Percentiles rank a stretch among this genome's conserved stretches.
Conservation (phyloP, 2,329 filamentous ascomycete genomes). For the Lasiodiplodia citricola region DNA sequence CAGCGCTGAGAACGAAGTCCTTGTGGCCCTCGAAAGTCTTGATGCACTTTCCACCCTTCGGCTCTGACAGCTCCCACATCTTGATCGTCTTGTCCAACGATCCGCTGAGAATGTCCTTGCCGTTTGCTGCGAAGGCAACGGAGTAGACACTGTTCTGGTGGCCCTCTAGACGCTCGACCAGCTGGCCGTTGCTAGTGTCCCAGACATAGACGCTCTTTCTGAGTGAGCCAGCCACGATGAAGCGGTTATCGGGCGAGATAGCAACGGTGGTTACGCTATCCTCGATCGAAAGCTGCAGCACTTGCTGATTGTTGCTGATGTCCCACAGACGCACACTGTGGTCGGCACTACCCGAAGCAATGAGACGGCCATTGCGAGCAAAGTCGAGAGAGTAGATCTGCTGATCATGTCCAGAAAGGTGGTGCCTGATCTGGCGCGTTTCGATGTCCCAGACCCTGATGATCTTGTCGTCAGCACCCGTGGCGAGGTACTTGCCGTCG, state of each 20-base stretch:
- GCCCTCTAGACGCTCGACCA: slow-evolving; percentile 75
- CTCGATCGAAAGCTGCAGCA: slow-evolving; percentile 87
- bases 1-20: slow-evolving; percentile 97
- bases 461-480: slow-evolving; percentile 95
- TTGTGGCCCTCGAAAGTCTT: slow-evolving; percentile 98
- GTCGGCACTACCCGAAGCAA: slow-evolving; percentile 94
- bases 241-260: slow-evolving; percentile 93
- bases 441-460: slow-evolving; percentile 98
- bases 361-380: slow-evolving; percentile 88
- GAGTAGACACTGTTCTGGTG: slow-evolving; percentile 98
- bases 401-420: slow-evolving; percentile 96
- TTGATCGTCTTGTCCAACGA: slow-evolving; percentile 98
- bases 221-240: slow-evolving; percentile 90
- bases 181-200: slow-evolving; percentile 84
- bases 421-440: slow-evolving; percentile 81
- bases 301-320: slow-evolving; percentile 81
- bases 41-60: slow-evolving; percentile 89
- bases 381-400: slow-evolving; percentile 98
- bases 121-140: slow-evolving; percentile 93
- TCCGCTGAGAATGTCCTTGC: slow-evolving; percentile 90
- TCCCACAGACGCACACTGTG: slow-evolving; percentile 96
- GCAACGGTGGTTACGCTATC: slow-evolving; percentile 97
- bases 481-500: slow-evolving; percentile 90
- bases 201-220: slow-evolving; percentile 98
- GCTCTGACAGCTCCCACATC: slow-evolving; percentile 87